Conservation (phyloP, 208 protist species). For the Trypanosoma platydactyli region DNA sequence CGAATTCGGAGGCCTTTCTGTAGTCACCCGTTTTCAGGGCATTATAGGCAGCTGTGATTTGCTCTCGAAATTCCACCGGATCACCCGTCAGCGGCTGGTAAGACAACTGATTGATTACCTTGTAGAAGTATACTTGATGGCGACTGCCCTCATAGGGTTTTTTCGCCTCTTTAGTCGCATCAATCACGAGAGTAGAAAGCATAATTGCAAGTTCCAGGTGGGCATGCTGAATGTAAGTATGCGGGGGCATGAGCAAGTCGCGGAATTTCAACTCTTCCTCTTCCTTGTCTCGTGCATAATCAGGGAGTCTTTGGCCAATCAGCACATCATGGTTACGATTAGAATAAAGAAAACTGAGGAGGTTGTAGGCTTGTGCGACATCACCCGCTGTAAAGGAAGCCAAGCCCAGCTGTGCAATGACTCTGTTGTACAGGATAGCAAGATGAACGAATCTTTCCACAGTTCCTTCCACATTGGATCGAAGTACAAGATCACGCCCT, state of each 20-base stretch:
- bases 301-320: conserved; percentile 59
- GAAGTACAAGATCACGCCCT: conserved; percentile 72
- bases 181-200: conserved; percentile 74
- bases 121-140: conserved; percentile 73
- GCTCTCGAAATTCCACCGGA: conserved; percentile 63
- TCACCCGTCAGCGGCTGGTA: conserved; percentile 53
- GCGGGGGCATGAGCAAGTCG: conserved; percentile 55
- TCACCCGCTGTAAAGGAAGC: conserved; percentile 73
- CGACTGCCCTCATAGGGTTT: conserved; percentile 77
- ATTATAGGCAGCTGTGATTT: conserved; percentile 64
- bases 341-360: conserved; percentile 65
- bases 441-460: conserved; percentile 39
- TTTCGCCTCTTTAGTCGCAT: conserved; percentile 71
- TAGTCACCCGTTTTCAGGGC: conserved; percentile 77
- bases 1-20: conserved; percentile 47
- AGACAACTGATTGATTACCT: conserved; percentile 44
- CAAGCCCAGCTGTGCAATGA: conserved; percentile 80
- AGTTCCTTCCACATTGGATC: conserved; percentile 46
- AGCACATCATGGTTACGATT: conserved; percentile 53
- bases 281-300: conserved; percentile 36
- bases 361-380: conserved; percentile 56
- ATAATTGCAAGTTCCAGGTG: conserved; percentile 78
- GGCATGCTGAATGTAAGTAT: conserved; percentile 56
- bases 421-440: conserved; percentile 76
- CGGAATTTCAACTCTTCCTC: conserved; percentile 58